Percentiles rank a stretch among this genome's conserved stretches.
phyloP scores from a whole-genome alignment of 495 filamentous ascomycete genomes.

The Talaromyces wortmannii region DNA sequence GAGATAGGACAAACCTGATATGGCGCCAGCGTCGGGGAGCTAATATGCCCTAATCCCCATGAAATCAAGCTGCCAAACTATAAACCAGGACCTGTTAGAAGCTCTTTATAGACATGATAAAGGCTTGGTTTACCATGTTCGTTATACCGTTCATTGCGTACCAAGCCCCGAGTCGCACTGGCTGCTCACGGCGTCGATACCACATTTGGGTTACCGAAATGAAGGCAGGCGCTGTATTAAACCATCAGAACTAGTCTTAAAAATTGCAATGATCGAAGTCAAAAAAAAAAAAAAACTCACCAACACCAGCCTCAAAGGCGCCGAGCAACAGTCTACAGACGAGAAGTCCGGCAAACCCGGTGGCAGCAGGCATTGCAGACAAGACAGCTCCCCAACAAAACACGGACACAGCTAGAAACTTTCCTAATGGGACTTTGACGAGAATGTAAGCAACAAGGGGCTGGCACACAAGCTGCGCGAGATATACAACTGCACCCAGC shows the following conservation, averaged over 20 bases:
- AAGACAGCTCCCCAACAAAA: slow-evolving; percentile 53
- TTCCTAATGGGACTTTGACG: slow-evolving; percentile 32
- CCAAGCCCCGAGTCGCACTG: slow-evolving; percentile 50
- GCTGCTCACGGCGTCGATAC: slow-evolving; percentile 55
- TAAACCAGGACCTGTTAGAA: not conserved
- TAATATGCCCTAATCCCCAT: slow-evolving; percentile 55
- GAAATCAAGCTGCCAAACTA: slow-evolving; percentile 44
- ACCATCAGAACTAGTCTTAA: not conserved
- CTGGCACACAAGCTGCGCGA: slow-evolving; percentile 43
- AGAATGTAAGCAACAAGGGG: slow-evolving; percentile 29
- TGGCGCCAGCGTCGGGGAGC: slow-evolving; percentile 40
- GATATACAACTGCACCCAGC: slow-evolving; percentile 42
- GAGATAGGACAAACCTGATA: slow-evolving; percentile 38
- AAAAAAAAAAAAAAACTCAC: slow-evolving; percentile 14
- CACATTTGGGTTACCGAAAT: slow-evolving; percentile 58
- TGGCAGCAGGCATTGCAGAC: slow-evolving; percentile 49
- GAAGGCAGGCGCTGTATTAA: slow-evolving; percentile 44
- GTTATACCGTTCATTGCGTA: slow-evolving; percentile 53
- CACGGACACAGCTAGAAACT: slow-evolving; percentile 51
- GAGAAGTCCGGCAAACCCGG: slow-evolving; percentile 46
- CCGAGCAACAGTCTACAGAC: slow-evolving; percentile 56
- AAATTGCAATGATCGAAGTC: not conserved
- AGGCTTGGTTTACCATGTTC: slow-evolving; percentile 33
- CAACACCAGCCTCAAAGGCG: slow-evolving; percentile 50
- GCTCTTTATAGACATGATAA: not conserved